phyloP scores from a whole-genome alignment of 768 basidiomycete species.

The Auricularia auricula-judae region DNA sequence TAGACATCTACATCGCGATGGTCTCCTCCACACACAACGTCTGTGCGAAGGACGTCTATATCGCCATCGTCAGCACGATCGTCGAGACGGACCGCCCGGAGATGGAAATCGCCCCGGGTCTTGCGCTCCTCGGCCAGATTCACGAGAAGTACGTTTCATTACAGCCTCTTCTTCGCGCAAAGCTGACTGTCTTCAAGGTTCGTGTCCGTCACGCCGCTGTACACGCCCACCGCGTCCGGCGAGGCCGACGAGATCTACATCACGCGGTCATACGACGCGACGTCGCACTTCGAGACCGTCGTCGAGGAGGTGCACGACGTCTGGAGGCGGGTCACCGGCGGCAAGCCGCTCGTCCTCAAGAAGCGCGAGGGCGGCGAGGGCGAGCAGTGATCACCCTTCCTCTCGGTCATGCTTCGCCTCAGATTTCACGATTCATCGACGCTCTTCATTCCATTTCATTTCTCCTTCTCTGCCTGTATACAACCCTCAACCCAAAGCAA shows the following conservation, averaged over 20 bases:
- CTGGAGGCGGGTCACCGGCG: slow-evolving; percentile 72
- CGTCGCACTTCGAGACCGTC: slow-evolving; percentile 97
- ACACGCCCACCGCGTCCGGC: slow-evolving; percentile 79
- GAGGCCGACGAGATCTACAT: slow-evolving; percentile 86
- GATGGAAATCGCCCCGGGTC: slow-evolving; percentile 82
- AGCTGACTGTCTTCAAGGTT: slow-evolving; percentile 28
- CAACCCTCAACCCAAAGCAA: background rate
- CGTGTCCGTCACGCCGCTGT: slow-evolving; percentile 77
- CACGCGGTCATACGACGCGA: slow-evolving; percentile 96
- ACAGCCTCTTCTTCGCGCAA: too few relatives aligned
- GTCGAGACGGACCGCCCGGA: slow-evolving; percentile 93
- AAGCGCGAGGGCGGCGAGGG: slow-evolving; percentile 63
- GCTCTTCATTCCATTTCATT: background rate
- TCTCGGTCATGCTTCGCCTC: background rate
- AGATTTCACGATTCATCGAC: background rate
- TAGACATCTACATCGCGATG: slow-evolving; percentile 98
- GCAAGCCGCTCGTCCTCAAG: slow-evolving; percentile 72
- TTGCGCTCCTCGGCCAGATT: slow-evolving; percentile 84
- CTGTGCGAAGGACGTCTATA: slow-evolving; percentile 87
- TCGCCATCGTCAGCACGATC: slow-evolving; percentile 97
- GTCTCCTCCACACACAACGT: slow-evolving; percentile 97
- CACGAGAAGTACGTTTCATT: slow-evolving; percentile 56
- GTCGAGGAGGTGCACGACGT: slow-evolving; percentile 96
- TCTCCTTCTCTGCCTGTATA: background rate
- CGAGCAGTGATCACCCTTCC: slow-evolving; percentile 26